Percentiles rank a stretch among this genome's conserved stretches.
phyloP scores from a whole-genome alignment of 208 protist genomes.

The Entamoeba dispar region DNA sequence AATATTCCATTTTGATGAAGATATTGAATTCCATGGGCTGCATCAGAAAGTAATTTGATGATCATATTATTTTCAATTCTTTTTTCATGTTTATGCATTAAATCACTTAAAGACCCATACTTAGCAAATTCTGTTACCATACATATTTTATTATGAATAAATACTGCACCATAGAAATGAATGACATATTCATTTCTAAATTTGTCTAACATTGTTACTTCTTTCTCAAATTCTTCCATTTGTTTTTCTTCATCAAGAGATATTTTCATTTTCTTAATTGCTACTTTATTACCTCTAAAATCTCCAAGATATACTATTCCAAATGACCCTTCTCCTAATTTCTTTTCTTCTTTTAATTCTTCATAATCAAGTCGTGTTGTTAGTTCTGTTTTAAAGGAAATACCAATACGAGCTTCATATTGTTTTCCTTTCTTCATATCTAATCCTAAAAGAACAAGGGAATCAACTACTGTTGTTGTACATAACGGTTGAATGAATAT shows the following conservation, averaged over 20 bases:
- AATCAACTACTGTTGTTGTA: neutral
- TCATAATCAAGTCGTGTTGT: neutral
- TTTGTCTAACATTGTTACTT: neutral
- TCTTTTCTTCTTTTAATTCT: neutral
- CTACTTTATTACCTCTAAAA: neutral
- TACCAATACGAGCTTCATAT: neutral
- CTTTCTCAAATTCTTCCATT: neutral
- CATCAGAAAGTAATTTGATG: neutral
- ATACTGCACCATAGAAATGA: neutral
- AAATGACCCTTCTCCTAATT: neutral
- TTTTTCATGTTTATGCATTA: neutral
- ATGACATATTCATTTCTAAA: neutral
- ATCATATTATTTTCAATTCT: too few relatives aligned
- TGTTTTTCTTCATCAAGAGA: neutral
- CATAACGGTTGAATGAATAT: neutral
- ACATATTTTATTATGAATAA: neutral
- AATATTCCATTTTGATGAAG: neutral
- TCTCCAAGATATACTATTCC: neutral
- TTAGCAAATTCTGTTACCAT: neutral
- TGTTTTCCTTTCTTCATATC: neutral
- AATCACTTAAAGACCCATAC: neutral
- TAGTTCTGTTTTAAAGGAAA: neutral
- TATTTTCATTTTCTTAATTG: neutral
- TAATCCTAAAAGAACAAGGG: neutral
- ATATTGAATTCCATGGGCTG: neutral